Conservation (phyloP, 371 early-diverging fungal genomes). For the Syncephalastrum racemosum region DNA sequence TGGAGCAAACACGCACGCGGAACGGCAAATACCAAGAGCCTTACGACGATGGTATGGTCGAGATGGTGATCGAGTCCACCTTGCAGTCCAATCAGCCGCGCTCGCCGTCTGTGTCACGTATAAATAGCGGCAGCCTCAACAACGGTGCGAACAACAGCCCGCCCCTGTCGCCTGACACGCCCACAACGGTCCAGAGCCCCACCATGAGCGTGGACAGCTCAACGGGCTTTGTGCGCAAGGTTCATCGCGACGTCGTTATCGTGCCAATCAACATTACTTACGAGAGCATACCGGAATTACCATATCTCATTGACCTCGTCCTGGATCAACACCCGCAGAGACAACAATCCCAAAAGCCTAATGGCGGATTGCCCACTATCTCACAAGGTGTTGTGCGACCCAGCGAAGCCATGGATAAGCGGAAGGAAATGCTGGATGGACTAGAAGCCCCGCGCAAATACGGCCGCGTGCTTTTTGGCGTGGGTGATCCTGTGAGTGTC, state of each 20-base stretch:
- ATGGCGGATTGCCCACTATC: constrained; percentile 2
- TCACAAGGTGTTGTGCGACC: constrained; percentile 27
- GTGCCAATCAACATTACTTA: constrained; percentile 52
- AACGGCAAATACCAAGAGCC: constrained; percentile 45
- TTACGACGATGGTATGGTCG: constrained; percentile 44
- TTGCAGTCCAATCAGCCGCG: constrained; percentile 42
- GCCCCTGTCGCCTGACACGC: constrained; percentile 38
- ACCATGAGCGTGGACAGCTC: constrained; percentile 38
- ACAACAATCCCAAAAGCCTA: constrained; percentile 1
- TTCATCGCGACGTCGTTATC: constrained; percentile 40
- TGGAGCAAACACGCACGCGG: constrained; percentile 44
- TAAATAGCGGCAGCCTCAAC: constrained; percentile 8
- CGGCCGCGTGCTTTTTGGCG: constrained; percentile 40
- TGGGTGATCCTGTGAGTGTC: constrained; percentile 45
- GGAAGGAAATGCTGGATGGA: constrained; percentile 23
- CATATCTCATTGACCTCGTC: constrained; percentile 41
- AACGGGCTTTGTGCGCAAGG: constrained; percentile 17
- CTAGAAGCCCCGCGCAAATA: constrained; percentile 23
- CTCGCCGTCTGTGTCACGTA: constrained; percentile 19
- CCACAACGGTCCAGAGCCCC: constrained; percentile 23
- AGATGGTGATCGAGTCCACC: constrained; percentile 50
- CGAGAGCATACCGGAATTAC: constrained; percentile 45
- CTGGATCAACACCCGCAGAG: constrained; percentile 38
- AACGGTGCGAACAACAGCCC: constrained; percentile 26
- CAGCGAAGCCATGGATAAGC: constrained; percentile 46